phyloP scores from a whole-genome alignment of 345 rosid genomes.

The Euphorbia lathyris region DNA sequence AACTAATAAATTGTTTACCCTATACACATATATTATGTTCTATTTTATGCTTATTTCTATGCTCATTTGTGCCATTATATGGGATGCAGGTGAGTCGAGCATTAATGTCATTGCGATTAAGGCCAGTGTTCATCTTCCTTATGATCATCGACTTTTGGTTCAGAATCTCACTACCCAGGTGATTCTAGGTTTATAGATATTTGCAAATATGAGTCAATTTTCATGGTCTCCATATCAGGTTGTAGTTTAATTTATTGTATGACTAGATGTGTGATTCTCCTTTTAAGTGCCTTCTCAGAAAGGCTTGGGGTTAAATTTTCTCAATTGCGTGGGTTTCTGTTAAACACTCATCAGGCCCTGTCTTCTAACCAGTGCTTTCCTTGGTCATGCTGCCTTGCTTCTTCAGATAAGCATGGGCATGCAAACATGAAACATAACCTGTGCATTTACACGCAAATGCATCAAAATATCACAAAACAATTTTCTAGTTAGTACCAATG shows the following conservation, averaged over 20 bases:
- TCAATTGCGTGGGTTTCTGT: not conserved
- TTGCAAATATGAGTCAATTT: not conserved
- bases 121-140: slow-evolving; percentile 83
- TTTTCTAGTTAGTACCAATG: not conserved
- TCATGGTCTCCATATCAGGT: slow-evolving; percentile 3
- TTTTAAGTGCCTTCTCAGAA: not conserved
- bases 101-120: slow-evolving; percentile 59
- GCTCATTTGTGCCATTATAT: slow-evolving; percentile 18
- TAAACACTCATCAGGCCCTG: not conserved
- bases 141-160: slow-evolving; percentile 62
- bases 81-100: slow-evolving; percentile 54
- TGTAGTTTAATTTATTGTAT: not conserved
- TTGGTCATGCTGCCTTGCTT: not conserved
- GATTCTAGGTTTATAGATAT: slow-evolving; percentile 21
- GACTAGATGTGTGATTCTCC: not conserved
- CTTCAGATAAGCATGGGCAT: not conserved
- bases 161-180: slow-evolving; percentile 88
- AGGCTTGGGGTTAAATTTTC: not conserved
- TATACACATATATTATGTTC: not conserved
- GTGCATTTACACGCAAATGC: too few relatives aligned
- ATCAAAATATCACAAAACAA: not conserved
- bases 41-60: not conserved
- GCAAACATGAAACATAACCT: not conserved
- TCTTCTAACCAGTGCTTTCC: not conserved
- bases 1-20: too few relatives aligned